Conservation (phyloP, 2,329 filamentous ascomycete species). For the Parafenestella ontariensis region DNA sequence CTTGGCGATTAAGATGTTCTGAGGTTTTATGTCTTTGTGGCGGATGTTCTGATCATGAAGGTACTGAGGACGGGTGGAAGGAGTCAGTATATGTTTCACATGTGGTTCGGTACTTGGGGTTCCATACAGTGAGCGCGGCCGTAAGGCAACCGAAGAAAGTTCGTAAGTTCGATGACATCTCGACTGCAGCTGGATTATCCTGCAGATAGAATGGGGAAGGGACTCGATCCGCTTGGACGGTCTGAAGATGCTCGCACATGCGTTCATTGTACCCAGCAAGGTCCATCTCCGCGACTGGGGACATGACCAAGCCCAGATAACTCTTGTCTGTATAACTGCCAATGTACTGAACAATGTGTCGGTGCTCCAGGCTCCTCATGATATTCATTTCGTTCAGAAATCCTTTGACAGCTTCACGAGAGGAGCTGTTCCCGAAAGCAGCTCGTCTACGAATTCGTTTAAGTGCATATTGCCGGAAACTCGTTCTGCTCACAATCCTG, state of each 20-base stretch:
- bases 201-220: background rate
- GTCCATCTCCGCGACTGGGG: slow-evolving; percentile 21
- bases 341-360: slow-evolving; percentile 36
- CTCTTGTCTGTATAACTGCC: slow-evolving; percentile 39
- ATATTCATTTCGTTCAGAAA: slow-evolving; percentile 36
- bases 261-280: slow-evolving; percentile 9
- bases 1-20: slow-evolving; percentile 20
- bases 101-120: too few species aligned
- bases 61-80: background rate
- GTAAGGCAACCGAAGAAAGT: slow-evolving; percentile 26
- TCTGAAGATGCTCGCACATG: background rate
- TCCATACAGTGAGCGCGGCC: slow-evolving; percentile 7
- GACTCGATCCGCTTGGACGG: background rate
- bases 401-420: slow-evolving; percentile 15
- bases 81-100: background rate
- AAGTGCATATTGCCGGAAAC: slow-evolving; percentile 35
- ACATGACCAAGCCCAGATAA: slow-evolving; percentile 40
- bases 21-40: slow-evolving; percentile 27
- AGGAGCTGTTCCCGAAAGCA: slow-evolving; percentile 15
- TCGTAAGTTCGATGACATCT: background rate
- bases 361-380: slow-evolving; percentile 33
- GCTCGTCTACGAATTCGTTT: slow-evolving; percentile 34
- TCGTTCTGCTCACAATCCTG: slow-evolving; percentile 29
- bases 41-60: slow-evolving; percentile 18
- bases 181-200: background rate